Evolutionary conservation across 257 asterid genomes (phyloP).

Genomic region (Penstemon barbatus): DNA sequence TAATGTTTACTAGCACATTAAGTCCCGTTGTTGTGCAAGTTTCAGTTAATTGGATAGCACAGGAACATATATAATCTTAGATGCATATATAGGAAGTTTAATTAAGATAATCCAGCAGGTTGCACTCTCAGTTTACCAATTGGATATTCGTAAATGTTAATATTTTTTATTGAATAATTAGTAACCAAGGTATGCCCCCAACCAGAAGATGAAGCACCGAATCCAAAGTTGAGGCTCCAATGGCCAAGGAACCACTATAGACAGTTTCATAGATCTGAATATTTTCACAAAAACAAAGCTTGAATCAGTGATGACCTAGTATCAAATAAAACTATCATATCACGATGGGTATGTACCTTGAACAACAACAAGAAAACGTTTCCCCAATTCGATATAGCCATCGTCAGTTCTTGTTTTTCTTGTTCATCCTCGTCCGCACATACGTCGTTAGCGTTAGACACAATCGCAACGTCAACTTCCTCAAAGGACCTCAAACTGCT

Average conservation of each 20-base stretch:
- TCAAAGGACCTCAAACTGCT: slow-evolving; percentile 67
- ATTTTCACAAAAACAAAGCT: not conserved
- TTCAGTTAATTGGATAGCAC: too few species aligned
- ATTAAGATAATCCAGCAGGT: too few species aligned
- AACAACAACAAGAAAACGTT: slow-evolving; percentile 63
- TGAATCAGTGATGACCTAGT: too few species aligned
- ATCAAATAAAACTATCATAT: not conserved
- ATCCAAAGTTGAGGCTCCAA: slow-evolving; percentile 71
- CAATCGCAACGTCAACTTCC: slow-evolving; percentile 57
- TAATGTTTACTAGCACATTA: too few species aligned
- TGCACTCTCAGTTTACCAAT: slow-evolving; percentile 71
- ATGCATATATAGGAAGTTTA: too few species aligned
- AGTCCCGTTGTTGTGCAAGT: too few species aligned
- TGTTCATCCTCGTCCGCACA: slow-evolving; percentile 44
- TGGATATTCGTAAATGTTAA: slow-evolving; percentile 71
- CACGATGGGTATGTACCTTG: slow-evolving; percentile 35
- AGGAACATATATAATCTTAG: too few species aligned
- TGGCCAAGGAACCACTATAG: slow-evolving; percentile 69
- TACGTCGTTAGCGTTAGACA: slow-evolving; percentile 41
- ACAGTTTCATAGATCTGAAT: slow-evolving; percentile 58
- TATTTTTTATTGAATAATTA: slow-evolving; percentile 65
- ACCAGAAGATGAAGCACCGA: slow-evolving; percentile 74
- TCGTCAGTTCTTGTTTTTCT: slow-evolving; percentile 63
- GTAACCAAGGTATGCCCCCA: slow-evolving; percentile 69
- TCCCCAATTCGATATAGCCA: slow-evolving; percentile 65